Evolutionary conservation across 1,284 basidiomycete genomes (phyloP).

Genomic region (Heterobasidion occidentale): DNA sequence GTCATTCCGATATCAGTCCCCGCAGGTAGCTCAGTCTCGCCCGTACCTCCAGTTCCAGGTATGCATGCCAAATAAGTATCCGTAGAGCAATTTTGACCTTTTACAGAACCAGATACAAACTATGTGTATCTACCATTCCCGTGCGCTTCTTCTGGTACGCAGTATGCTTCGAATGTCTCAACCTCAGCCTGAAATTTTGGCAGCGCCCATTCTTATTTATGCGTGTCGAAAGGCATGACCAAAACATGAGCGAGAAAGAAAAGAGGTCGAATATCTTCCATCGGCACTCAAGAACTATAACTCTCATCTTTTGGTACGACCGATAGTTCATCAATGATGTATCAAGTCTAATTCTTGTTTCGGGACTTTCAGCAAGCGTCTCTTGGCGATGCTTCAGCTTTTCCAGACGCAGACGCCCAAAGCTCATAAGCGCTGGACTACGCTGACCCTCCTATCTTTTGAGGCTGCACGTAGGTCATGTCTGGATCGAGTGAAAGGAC

Average conservation of each 20-base stretch:
- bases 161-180: not conserved
- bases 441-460: constrained; percentile 4
- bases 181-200: not conserved
- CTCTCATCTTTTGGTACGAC: constrained; percentile 10
- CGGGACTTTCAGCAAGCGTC: constrained; percentile 1
- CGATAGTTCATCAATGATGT: not conserved
- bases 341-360: not conserved
- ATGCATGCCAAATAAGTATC: not conserved
- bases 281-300: constrained; percentile 10
- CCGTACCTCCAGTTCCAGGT: constrained; percentile 16
- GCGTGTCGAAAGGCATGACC: constrained; percentile 7
- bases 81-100: not conserved
- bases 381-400: constrained; percentile 3
- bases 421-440: constrained; percentile 6
- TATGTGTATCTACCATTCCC: constrained; percentile 5
- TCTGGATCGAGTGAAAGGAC: not conserved
- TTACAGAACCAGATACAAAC: constrained; percentile 12
- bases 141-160: constrained; percentile 9
- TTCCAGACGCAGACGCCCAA: constrained; percentile 5
- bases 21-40: constrained; percentile 9
- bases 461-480: constrained; percentile 7
- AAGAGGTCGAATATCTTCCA: constrained; percentile 9
- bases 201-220: constrained; percentile 17
- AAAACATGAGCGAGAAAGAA: constrained; percentile 5
- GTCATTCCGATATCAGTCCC: constrained; percentile 12